Evolutionary conservation across 768 basidiomycete genomes (phyloP).

Genomic region (Suillus weaverae): DNA sequence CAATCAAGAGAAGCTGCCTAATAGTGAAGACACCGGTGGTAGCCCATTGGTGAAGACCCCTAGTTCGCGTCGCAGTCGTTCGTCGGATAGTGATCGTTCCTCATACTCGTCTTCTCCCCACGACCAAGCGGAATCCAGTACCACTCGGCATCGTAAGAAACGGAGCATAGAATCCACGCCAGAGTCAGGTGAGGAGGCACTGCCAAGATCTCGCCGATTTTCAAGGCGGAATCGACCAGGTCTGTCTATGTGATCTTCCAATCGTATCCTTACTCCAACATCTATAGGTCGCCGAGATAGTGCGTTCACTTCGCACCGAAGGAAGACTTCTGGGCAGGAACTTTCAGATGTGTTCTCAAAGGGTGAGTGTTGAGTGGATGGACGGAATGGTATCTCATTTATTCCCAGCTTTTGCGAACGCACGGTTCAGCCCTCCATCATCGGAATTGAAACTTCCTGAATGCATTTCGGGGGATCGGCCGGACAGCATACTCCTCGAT

Average conservation of each 20-base stretch:
- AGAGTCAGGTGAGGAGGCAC: conserved; percentile 7
- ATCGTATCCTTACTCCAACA: neutral
- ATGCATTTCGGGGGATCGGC: neutral
- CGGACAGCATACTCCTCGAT: conserved; percentile 11
- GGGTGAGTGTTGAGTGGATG: conserved; percentile 13
- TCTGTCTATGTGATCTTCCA: conserved; percentile 12
- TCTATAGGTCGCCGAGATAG: neutral
- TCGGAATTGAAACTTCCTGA: neutral
- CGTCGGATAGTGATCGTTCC: conserved; percentile 2
- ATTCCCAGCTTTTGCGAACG: conserved; percentile 23
- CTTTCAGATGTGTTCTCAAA: conserved; percentile 23
- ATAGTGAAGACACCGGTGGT: neutral
- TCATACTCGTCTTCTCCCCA: conserved; percentile 13
- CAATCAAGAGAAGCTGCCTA: neutral
- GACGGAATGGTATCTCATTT: neutral
- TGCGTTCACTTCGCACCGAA: neutral
- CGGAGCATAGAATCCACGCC: conserved; percentile 10
- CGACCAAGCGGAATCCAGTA: conserved; percentile 14
- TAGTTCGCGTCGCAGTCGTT: conserved; percentile 11
- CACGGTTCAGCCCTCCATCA: conserved; percentile 2
- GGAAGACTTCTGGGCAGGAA: neutral
- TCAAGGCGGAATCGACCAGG: conserved; percentile 1
- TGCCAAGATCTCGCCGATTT: neutral
- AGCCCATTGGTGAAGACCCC: conserved; percentile 5
- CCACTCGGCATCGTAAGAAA: conserved; percentile 19